Base-by-base conservation (phyloP, 345 rosid genomes). In the Stellera chamaejasme region DNA sequence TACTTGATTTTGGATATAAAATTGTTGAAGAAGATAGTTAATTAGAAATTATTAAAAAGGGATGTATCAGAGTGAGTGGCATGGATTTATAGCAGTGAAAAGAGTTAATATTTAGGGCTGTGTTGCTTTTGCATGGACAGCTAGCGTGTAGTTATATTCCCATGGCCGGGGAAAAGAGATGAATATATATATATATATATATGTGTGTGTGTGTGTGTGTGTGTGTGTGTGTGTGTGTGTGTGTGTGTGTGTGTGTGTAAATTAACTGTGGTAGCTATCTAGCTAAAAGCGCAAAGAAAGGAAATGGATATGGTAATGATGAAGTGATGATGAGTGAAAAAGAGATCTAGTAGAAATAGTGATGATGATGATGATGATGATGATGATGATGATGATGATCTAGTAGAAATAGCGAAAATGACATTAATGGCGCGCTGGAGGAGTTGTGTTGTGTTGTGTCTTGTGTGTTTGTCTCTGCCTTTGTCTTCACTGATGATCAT, bases 231-330 rank as follows among this genome's bases (percentile, higher is more conserved):
- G n/a, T n/a, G n/a, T n/a, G n/a, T n/a, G n/a, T n/a, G n/a, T n/a
- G n/a, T n/a, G n/a, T n/a, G n/a, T n/a, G n/a, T n/a, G n/a, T n/a
- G n/a, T n/a, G n/a, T n/a, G n/a, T n/a, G n/a, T n/a, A n/a, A n/a
- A 58, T 47, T 58, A 23, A 13, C 26, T 50, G 0, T 13, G 16
- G 19, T 23, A 39, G 36, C 16, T 42, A 54, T 70, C 76, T 19
- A 19, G 23, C 1, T 1, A n/a, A n/a, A n/a, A 19, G 23, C 1
- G 23, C 23, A 19, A 19, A 19, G 69, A 69, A 58, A 46, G 66
- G 46, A 72, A 46, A 48, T 60, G 43, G 49, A 47, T 50, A 62
- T 66, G 67, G 75, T 70, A 59, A 83, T 83, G 85, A 88, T 84
- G 80, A 76, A 58, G 79, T 64, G 65, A 73, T 77, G 84, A 83